Evolutionary conservation across 2,329 filamentous ascomycete genomes (phyloP).

Genomic region (Talaromyces sp.): DNA sequence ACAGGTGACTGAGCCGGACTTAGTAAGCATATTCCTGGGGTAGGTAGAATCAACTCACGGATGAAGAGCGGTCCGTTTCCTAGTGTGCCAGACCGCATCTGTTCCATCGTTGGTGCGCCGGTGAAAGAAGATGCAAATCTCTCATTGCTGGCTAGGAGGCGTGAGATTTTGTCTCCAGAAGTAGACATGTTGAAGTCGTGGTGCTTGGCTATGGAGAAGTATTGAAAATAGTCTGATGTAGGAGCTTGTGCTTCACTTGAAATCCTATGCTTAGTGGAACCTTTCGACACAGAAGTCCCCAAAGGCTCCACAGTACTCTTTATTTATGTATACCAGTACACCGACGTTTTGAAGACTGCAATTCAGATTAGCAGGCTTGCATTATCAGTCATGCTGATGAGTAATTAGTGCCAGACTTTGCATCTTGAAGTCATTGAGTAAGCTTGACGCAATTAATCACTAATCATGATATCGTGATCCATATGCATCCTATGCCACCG

Average conservation of each 20-base stretch:
- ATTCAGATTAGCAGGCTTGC: neutral
- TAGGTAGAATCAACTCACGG: neutral
- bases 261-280: neutral
- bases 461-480: neutral
- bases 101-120: neutral
- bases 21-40: neutral
- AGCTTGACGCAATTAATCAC: neutral
- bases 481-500: neutral
- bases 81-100: neutral
- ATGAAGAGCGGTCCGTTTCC: neutral
- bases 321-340: neutral
- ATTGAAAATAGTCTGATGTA: neutral
- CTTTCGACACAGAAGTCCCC: neutral
- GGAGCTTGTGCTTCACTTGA: neutral
- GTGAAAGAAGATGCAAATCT: slow-evolving; percentile 1
- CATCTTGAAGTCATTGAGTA: neutral
- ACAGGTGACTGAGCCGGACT: slow-evolving; percentile 5
- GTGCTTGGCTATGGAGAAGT: neutral
- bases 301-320: neutral
- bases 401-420: neutral
- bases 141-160: neutral
- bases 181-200: neutral
- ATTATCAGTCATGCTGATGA: neutral
- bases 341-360: neutral
- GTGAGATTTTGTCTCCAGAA: neutral